These are phyloP conservation scores for Lantana camara DNA, from an alignment of 257 asterid species.

Conservation along the genomic window DNA sequence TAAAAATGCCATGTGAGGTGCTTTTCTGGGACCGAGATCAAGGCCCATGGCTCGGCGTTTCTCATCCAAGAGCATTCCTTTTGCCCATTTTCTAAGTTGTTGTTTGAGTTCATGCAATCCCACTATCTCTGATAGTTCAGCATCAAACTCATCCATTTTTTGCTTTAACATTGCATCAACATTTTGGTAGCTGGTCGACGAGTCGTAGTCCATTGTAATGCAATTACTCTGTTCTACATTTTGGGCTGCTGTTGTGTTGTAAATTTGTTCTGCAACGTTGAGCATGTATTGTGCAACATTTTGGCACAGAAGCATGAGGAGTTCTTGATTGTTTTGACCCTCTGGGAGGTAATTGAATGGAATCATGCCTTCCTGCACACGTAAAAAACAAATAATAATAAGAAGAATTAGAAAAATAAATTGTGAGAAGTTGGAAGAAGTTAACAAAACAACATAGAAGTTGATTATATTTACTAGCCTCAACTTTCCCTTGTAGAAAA, in stretches of 20 bases:
- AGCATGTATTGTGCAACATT: constrained; percentile 41
- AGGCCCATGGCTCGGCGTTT: constrained; percentile 81
- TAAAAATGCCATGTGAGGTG: constrained; percentile 94
- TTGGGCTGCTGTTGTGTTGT: background rate
- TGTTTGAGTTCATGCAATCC: constrained; percentile 66
- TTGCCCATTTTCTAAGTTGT: constrained; percentile 87
- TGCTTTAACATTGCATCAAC: constrained; percentile 45
- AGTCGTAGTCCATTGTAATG: background rate
- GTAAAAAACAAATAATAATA: no score
- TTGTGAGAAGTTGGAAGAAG: no score
- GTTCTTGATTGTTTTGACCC: constrained; percentile 46
- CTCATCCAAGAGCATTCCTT: constrained; percentile 88
- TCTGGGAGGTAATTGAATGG: constrained; percentile 68
- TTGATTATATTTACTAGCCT: no score
- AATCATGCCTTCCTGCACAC: constrained; percentile 80
- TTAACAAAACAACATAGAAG: no score
- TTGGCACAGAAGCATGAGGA: constrained; percentile 43
- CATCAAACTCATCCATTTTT: constrained; percentile 68
- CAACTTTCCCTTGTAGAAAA: no score
- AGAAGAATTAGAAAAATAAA: no score
- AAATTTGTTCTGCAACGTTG: constrained; percentile 9
- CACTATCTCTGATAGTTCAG: constrained; percentile 66
- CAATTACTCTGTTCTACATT: background rate
- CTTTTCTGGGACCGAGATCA: constrained; percentile 75
- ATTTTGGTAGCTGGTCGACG: constrained; percentile 24